Evolutionary conservation across 345 rosid genomes (phyloP).

Genomic region (Rhodamnia rubescens): DNA sequence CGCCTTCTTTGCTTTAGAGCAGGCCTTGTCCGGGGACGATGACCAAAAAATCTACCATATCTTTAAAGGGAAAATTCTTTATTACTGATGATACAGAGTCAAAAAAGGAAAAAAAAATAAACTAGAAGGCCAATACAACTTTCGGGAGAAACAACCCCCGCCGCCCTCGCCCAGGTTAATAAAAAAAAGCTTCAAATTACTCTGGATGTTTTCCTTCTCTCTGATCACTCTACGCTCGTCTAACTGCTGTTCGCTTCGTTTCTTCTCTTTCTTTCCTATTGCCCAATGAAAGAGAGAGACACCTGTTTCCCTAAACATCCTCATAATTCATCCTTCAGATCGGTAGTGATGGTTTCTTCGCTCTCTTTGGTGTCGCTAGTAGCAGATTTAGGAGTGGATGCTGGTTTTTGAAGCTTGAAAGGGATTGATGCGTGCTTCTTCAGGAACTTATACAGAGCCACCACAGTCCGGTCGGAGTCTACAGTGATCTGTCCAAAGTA

Average conservation of each 20-base stretch:
- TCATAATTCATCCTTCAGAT: slow-evolving; percentile 79
- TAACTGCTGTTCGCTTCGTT: background rate
- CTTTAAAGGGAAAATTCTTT: background rate
- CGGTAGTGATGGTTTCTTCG: slow-evolving; percentile 10
- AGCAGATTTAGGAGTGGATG: slow-evolving; percentile 35
- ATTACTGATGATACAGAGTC: slow-evolving; percentile 2
- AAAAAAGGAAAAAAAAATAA: background rate
- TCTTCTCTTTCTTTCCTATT: background rate
- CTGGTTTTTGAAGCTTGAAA: slow-evolving; percentile 85
- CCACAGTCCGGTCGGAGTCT: slow-evolving; percentile 88
- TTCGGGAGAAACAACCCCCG: background rate
- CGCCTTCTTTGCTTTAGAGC: background rate
- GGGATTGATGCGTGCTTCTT: slow-evolving; percentile 89
- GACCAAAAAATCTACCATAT: background rate
- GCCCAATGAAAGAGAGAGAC: background rate
- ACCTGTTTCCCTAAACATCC: background rate
- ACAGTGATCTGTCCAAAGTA: slow-evolving; percentile 47
- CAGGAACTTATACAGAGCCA: slow-evolving; percentile 81
- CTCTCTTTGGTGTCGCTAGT: slow-evolving; percentile 20
- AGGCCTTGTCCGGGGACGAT: background rate
- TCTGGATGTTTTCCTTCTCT: background rate
- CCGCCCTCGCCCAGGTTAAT: background rate
- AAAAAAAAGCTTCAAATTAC: background rate
- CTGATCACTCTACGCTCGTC: background rate
- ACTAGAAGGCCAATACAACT: background rate